phyloP scores from a whole-genome alignment of 176 grass and related monocot species.

The Musa beccarii region DNA sequence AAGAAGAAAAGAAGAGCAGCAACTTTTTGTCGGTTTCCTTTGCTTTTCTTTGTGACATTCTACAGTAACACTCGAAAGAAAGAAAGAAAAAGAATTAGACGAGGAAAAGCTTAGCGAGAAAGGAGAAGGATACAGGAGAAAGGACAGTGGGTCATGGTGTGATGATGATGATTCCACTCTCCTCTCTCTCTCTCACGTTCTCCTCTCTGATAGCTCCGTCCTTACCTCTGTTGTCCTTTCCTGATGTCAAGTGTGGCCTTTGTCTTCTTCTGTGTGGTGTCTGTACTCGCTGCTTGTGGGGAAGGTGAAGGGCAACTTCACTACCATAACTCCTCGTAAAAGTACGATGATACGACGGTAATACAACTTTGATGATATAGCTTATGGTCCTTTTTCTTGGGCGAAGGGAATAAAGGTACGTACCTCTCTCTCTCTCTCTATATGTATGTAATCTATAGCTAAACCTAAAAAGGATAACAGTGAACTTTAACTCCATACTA shows the following conservation, averaged over 20 bases:
- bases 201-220: neutral
- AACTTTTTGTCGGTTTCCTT: constrained; percentile 2
- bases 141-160: constrained; percentile 19
- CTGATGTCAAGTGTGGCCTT: constrained; percentile 22
- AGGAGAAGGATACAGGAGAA: constrained; percentile 11
- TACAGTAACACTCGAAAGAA: constrained; percentile 13
- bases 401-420: neutral
- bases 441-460: neutral
- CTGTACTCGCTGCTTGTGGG: constrained; percentile 29
- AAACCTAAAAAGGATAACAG: constrained; percentile 1
- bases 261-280: constrained; percentile 39
- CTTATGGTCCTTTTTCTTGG: neutral
- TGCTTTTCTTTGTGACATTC: constrained; percentile 13
- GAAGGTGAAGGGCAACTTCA: constrained; percentile 6
- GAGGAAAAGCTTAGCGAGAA: constrained; percentile 18
- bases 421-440: neutral
- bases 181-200: constrained; percentile 23
- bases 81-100: constrained; percentile 1
- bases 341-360: neutral
- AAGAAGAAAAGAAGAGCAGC: neutral
- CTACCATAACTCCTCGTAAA: constrained; percentile 8
- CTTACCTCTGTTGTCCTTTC: constrained; percentile 7
- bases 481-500: neutral
- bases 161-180: constrained; percentile 33
- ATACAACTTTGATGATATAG: neutral